Conservation (phyloP, 805 yeast species). For the Candida hispaniensis region DNA sequence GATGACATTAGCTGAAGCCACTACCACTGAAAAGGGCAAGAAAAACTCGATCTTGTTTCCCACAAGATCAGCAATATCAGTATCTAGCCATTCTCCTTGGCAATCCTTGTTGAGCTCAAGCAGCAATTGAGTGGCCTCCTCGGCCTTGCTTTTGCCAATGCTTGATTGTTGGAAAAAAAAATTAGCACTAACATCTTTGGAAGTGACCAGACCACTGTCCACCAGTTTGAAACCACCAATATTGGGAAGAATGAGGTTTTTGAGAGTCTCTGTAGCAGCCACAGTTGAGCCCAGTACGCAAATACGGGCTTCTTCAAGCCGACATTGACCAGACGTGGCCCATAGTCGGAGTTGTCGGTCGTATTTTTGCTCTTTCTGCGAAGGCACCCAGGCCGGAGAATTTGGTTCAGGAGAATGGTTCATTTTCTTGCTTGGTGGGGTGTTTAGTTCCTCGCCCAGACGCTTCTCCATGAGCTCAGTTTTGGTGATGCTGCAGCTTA, state of each 20-base stretch:
- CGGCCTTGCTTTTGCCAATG: slow-evolving; percentile 35
- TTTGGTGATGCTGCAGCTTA: too few relatives aligned
- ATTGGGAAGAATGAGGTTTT: slow-evolving; percentile 70
- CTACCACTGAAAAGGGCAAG: slow-evolving; percentile 41
- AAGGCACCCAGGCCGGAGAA: too few relatives aligned
- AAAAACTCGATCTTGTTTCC: slow-evolving; percentile 30
- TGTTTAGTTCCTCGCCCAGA: too few relatives aligned
- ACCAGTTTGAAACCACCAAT: slow-evolving; percentile 55
- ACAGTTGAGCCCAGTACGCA: slow-evolving; percentile 50
- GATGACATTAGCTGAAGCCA: slow-evolving; percentile 33
- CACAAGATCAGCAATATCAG: slow-evolving; percentile 1
- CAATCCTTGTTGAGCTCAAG: slow-evolving; percentile 54
- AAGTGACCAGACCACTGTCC: slow-evolving; percentile 35
- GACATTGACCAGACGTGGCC: slow-evolving; percentile 66
- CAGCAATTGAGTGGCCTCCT: slow-evolving; percentile 34
- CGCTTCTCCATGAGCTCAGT: too few relatives aligned
- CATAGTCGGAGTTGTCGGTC: slow-evolving; percentile 85
- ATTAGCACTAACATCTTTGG: slow-evolving; percentile 42
- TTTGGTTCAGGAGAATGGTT: too few relatives aligned
- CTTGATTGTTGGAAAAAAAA: slow-evolving; percentile 46
- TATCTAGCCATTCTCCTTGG: slow-evolving; percentile 25
- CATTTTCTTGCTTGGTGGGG: too few relatives aligned
- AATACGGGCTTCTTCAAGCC: slow-evolving; percentile 46
- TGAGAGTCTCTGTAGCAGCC: slow-evolving; percentile 51
- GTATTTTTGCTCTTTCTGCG: slow-evolving; percentile 36